Evolutionary conservation across 2,329 filamentous ascomycete species (phyloP).

Genomic region (Aureobasidium mangrovei): DNA sequence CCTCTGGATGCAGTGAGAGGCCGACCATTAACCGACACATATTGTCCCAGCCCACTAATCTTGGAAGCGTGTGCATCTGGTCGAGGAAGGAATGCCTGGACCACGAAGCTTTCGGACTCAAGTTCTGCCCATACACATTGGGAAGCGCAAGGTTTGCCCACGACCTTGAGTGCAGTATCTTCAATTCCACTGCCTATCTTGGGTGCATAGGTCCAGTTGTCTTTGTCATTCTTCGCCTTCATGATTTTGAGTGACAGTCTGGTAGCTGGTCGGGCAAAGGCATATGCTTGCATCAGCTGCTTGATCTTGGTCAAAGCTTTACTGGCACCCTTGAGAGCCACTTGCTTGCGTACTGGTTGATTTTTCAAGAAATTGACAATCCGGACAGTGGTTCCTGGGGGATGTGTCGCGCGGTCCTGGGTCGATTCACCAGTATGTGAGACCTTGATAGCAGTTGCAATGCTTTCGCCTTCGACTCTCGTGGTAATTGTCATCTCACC

Average conservation of each 20-base stretch:
- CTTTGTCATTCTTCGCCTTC: constrained; percentile 42
- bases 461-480: constrained; percentile 50
- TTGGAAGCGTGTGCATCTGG: constrained; percentile 36
- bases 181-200: constrained; percentile 40
- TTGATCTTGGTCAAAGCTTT: constrained; percentile 52
- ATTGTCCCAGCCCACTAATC: constrained; percentile 39
- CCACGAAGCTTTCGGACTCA: constrained; percentile 33
- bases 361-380: constrained; percentile 50
- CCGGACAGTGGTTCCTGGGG: constrained; percentile 60
- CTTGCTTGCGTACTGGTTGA: constrained; percentile 56
- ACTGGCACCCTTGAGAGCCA: constrained; percentile 47
- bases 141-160: constrained; percentile 48
- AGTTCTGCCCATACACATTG: constrained; percentile 43
- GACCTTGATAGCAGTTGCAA: constrained; percentile 48
- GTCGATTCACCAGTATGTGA: constrained; percentile 36
- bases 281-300: constrained; percentile 54
- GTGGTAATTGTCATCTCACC: constrained; percentile 53
- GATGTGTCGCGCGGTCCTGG: constrained; percentile 42
- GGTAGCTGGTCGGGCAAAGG: constrained; percentile 55
- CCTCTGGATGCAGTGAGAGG: constrained; percentile 51
- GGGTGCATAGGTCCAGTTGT: constrained; percentile 56
- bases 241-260: constrained; percentile 53
- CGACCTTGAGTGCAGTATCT: constrained; percentile 54
- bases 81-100: constrained; percentile 53
- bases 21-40: constrained; percentile 59